Base-by-base conservation (phyloP, 2,329 filamentous ascomycete species). In the Fusarium sp. region DNA sequence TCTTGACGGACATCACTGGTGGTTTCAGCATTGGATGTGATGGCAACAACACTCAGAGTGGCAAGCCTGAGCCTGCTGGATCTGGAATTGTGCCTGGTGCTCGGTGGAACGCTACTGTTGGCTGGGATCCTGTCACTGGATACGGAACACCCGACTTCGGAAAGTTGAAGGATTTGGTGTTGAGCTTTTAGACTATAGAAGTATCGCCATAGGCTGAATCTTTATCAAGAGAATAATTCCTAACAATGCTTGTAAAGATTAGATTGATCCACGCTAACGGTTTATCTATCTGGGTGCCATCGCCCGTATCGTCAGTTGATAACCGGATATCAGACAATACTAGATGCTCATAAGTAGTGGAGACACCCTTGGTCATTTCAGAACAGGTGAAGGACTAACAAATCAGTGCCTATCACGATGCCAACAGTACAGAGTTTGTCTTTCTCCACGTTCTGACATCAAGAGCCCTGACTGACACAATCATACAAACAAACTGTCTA, bases 1-100 rank as follows among this genome's bases (percentile, higher is more conserved):
- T 66, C 3, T 43, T 71, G 52, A 71, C 55, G 6, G 69, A 71
- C 17, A 71, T 71, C 22, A 78, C 75, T 1, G 76, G 72, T 11
- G 77, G 77, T 1, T 76, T 78, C 53, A 74, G 72, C 52, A 71
- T 72, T 37, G 75, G 75, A 7, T 78, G 77, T 57, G 75, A 77
- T 2, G 58, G 62, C 0, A 65, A 71, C 15, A 77, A 72, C 33
- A 70, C 71, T 0, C 68, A 71, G 44, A 30, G 15, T 13, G 53
- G 41, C 17, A 25, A 49, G 15, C 51, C 66, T 3, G 68, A 68
- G 15, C 58, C 62, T 4, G 48, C 32, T 25, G 51, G 64, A 39
- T 68, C 68, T 17, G 64, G 64, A 17, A 13, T 67, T 6, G 64
- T 67, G 3, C 64, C 52, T 7, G 64, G 64, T n/a, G 62, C 68